Evolutionary conservation across 108 stramenopile genomes (phyloP), one percentile per base, ranked within the genome.

Genomic region (Skeletonema grethae): DNA sequence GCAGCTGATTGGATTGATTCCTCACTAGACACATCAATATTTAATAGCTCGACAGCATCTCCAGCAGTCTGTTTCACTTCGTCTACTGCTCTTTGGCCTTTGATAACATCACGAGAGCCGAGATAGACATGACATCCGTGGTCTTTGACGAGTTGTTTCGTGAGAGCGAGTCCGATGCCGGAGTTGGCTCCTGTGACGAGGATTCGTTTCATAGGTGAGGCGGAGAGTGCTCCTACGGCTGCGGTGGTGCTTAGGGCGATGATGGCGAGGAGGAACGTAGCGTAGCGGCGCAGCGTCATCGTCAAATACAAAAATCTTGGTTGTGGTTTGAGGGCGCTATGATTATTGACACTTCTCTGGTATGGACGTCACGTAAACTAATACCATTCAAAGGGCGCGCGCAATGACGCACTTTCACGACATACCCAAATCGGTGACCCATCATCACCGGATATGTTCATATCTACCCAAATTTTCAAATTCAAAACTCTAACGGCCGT

Each of bases 151-250:
- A 90, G 70, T 50, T 82, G 84, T 57, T 85, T 79, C 28, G 85
- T 85, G 9, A 88, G 45, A 3, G 87, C 87, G 10, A 75, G 61
- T 15, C 87, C 87, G 60, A 90, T 88, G 18, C 87, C 87, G 28
- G 60, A 68, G 70, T 85, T 88, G 16, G 84, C 87, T 10, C 87
- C 87, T 10, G 87, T 85, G n/a, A 87, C 43, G 15, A 45, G 15
- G 3, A 45, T 45, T n/a, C 43, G 7, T 45, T n/a, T 45, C 43
- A 45, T 45, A 2, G 43, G 43, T 8, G 43, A n/a, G 12, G 43
- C 3, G 43, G 12, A 13, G 43, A 45, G 43, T 45, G 43, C 43
- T 4, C 43, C 10, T 45, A 45, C 43, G 34, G 34, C 25, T 28
- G 25, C 25, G 25, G 25, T 34, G 5, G 34, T 34, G 34, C 34